Conservation (phyloP, 345 rosid species). For the Erucastrum elatum region DNA sequence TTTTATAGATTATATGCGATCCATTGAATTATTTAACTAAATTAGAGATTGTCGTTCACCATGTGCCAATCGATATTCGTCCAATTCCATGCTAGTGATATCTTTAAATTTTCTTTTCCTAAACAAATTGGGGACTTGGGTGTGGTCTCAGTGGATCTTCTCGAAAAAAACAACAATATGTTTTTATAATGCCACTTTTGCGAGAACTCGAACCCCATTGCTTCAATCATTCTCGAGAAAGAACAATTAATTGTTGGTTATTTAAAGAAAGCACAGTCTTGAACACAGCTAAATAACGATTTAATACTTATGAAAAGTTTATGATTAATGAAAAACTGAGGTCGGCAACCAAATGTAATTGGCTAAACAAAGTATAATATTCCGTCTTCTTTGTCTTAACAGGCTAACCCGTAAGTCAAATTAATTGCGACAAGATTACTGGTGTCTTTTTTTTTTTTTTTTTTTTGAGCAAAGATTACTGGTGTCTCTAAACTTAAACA, state of each 20-base stretch:
- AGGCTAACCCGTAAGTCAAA: background rate
- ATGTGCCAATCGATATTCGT: no score
- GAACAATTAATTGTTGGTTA: background rate
- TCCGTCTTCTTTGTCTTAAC: background rate
- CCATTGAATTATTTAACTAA: no score
- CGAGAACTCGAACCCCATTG: background rate
- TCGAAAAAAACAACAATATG: background rate
- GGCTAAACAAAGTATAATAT: background rate
- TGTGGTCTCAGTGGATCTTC: background rate
- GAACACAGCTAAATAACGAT: background rate
- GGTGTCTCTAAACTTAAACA: slow-evolving; percentile 11
- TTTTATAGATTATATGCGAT: no score
- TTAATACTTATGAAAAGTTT: background rate
- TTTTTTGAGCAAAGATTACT: background rate
- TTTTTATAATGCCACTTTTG: background rate
- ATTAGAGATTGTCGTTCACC: no score
- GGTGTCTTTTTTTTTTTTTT: no score
- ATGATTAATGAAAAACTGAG: background rate
- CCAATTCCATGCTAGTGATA: no score
- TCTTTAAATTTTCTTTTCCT: no score
- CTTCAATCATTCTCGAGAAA: background rate
- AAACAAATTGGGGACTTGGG: background rate
- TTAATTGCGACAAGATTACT: background rate
- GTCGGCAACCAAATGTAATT: background rate
- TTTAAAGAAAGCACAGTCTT: background rate